Conservation (phyloP, 306 rosid species). For the Gastrolobium villosum region DNA sequence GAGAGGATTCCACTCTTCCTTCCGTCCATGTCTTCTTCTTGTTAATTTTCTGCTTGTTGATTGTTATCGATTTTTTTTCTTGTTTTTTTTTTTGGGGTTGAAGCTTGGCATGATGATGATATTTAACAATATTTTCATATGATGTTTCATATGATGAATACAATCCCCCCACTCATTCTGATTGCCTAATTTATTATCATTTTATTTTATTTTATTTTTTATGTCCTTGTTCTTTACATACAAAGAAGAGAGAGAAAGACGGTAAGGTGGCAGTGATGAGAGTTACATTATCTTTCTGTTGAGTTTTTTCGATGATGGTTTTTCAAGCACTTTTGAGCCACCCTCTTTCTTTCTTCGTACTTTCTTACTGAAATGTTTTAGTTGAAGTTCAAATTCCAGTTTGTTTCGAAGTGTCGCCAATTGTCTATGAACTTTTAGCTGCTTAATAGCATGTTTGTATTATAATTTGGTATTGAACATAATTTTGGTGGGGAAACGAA, state of each 20-base stretch:
- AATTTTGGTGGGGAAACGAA: too few species aligned
- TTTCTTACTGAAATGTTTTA: neutral
- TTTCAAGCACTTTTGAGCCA: constrained; percentile 97
- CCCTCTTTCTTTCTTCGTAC: constrained; percentile 7
- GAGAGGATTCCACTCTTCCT: constrained; percentile 60
- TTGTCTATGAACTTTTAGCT: too few species aligned
- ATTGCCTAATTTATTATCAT: constrained; percentile 50
- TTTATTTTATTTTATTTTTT: neutral
- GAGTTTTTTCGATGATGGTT: constrained; percentile 62
- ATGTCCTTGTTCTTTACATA: too few species aligned
- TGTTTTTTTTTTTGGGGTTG: neutral
- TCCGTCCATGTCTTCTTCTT: neutral
- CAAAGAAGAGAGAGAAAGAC: neutral
- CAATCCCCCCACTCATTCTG: constrained; percentile 92
- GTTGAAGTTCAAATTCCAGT: neutral
- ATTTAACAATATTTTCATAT: constrained; percentile 24
- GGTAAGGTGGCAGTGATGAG: constrained; percentile 69
- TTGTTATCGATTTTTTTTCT: neutral
- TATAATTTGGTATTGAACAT: too few species aligned
- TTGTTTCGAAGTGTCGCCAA: neutral
- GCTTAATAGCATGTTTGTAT: too few species aligned
- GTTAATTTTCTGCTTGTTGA: neutral
- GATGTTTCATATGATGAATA: constrained; percentile 59
- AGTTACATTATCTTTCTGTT: constrained; percentile 17
- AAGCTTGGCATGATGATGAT: constrained; percentile 65